Evolutionary conservation across 2,329 filamentous ascomycete species (phyloP).

Genomic region (Penicillium brasilianum): DNA sequence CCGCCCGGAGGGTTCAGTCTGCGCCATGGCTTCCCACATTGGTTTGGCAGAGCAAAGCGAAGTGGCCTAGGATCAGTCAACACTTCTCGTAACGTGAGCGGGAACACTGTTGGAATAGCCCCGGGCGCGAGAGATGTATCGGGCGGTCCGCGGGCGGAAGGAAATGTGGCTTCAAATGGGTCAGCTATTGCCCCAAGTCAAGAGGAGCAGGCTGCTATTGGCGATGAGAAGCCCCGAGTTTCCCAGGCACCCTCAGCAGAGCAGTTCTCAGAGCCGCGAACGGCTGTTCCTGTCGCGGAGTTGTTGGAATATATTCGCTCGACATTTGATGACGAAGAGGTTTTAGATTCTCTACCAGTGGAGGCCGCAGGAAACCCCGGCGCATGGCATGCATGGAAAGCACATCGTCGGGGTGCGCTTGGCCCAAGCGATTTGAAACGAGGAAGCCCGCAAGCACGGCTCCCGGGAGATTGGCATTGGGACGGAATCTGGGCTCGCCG

Average conservation of each 20-base stretch:
- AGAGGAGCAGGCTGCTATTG: conserved; percentile 9
- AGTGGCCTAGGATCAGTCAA: conserved; percentile 43
- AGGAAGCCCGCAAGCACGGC: conserved; percentile 55
- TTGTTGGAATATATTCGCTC: conserved; percentile 81
- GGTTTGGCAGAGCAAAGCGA: conserved; percentile 72
- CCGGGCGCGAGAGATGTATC: conserved; percentile 9
- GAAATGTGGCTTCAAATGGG: conserved; percentile 6
- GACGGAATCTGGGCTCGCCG: conserved; percentile 94
- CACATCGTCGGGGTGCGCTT: conserved; percentile 60
- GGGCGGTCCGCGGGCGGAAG: background rate
- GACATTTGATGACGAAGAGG: conserved; percentile 75
- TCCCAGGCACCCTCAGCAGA: conserved; percentile 20
- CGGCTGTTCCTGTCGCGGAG: conserved; percentile 64
- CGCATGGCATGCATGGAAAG: conserved; percentile 92
- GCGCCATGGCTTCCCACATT: conserved; percentile 85
- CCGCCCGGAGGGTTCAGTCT: conserved; percentile 90
- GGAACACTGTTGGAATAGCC: conserved; percentile 38
- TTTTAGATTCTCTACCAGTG: conserved; percentile 79
- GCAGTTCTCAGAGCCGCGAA: conserved; percentile 35
- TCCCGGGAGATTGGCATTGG: conserved; percentile 94
- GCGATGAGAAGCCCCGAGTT: conserved; percentile 11
- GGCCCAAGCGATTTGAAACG: conserved; percentile 41
- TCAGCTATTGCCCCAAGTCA: conserved; percentile 5
- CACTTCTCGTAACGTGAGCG: conserved; percentile 51
- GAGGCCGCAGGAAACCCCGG: conserved; percentile 86